Conservation (phyloP, 176 grass and related monocot genomes). For the Oryza officinalis region DNA sequence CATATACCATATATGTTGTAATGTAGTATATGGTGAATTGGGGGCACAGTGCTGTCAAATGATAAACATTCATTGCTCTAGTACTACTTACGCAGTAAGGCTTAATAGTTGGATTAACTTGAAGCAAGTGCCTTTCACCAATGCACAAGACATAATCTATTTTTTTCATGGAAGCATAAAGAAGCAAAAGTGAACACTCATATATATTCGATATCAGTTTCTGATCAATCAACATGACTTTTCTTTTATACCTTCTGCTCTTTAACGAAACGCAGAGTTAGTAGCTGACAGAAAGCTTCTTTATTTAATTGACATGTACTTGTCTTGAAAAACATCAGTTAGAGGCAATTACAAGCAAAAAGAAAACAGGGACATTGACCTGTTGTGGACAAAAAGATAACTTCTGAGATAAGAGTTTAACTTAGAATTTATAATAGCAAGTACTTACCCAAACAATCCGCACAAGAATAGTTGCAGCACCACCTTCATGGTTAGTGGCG, state of each 20-base stretch:
- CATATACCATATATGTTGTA: background rate
- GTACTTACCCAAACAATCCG: constrained; percentile 46
- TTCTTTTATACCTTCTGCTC: background rate
- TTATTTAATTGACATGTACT: too few relatives aligned
- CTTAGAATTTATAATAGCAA: background rate
- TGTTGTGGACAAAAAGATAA: background rate
- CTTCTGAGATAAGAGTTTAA: background rate
- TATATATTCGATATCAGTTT: background rate
- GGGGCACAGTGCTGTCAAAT: background rate
- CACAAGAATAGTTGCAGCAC: constrained; percentile 29
- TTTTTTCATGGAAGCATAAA: background rate
- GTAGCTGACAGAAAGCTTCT: background rate
- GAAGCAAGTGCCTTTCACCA: background rate
- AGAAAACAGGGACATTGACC: background rate
- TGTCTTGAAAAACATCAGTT: background rate
- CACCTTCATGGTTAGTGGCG: constrained; percentile 45
- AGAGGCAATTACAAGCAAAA: background rate
- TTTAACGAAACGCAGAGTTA: background rate
- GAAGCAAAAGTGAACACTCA: background rate
- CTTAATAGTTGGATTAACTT: background rate
- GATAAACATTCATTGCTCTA: background rate
- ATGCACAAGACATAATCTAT: background rate
- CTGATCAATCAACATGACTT: background rate
- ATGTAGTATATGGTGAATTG: background rate
- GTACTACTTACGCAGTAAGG: background rate